These are phyloP conservation scores for Debaryomyces robertsiae DNA, from an alignment of 1,139 yeast genomes.

Conservation along the genomic window DNA sequence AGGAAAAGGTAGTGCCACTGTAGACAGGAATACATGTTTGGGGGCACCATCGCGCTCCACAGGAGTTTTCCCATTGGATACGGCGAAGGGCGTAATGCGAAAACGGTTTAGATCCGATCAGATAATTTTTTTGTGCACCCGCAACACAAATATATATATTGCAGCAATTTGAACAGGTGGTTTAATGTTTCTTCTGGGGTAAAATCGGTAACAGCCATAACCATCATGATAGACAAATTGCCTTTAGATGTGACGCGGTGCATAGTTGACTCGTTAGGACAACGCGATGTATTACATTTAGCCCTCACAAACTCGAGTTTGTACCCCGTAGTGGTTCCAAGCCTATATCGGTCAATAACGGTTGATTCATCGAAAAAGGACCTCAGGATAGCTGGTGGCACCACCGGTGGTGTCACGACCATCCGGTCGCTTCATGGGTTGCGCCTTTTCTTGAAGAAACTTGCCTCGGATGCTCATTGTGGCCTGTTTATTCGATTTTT, in stretches of 20 bases:
- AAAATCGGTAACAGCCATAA: background rate
- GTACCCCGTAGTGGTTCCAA: slow-evolving; percentile 19
- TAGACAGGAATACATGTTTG: background rate
- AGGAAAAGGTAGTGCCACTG: background rate
- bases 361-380: slow-evolving; percentile 20
- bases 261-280: slow-evolving; percentile 20
- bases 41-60: background rate
- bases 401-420: background rate
- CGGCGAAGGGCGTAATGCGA: slow-evolving; percentile 1
- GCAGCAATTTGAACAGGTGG: background rate
- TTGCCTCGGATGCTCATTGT: slow-evolving; percentile 16
- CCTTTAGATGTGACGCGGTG: slow-evolving; percentile 26
- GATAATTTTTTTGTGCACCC: slow-evolving; percentile 15
- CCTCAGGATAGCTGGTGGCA: background rate
- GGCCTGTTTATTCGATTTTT: slow-evolving; percentile 21
- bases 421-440: slow-evolving; percentile 15
- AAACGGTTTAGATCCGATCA: slow-evolving; percentile 19
- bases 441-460: slow-evolving; percentile 23
- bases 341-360: slow-evolving; percentile 24
- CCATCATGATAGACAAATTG: slow-evolving; percentile 19
- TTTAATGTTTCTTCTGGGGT: too few species aligned
- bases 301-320: slow-evolving; percentile 21
- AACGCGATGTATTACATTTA: slow-evolving; percentile 22
- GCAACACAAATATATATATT: background rate
- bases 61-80: background rate